These are phyloP conservation scores for Pythium pectinolyticum DNA, from an alignment of 352 stramenopile genomes.

Conservation along the genomic window DNA sequence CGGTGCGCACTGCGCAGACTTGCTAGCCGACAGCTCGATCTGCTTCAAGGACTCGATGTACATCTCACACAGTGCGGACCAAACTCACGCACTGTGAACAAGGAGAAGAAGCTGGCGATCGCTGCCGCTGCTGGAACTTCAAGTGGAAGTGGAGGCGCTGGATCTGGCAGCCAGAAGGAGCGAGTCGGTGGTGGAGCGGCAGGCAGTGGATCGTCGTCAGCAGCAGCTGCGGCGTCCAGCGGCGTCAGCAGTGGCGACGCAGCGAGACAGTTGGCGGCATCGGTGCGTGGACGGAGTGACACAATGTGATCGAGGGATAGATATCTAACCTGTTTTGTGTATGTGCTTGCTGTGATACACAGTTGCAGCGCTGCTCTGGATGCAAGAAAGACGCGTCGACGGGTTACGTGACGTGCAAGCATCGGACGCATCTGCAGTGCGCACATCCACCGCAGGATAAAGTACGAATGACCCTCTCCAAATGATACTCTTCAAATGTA, in stretches of 20 bases:
- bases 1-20: too few species aligned
- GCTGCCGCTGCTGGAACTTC: too few species aligned
- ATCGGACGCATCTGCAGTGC: slow-evolving; percentile 60
- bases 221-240: neutral
- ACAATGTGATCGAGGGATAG: neutral
- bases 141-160: neutral
- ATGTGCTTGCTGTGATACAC: neutral
- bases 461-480: too few species aligned
- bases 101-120: slow-evolving; percentile 52
- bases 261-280: slow-evolving; percentile 24
- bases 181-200: slow-evolving; percentile 24
- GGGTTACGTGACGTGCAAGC: slow-evolving; percentile 50
- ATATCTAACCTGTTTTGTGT: neutral
- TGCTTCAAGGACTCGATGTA: slow-evolving; percentile 78
- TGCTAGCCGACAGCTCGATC: slow-evolving; percentile 75
- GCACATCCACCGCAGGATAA: slow-evolving; percentile 36
- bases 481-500: too few species aligned
- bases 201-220: neutral
- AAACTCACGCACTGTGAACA: slow-evolving; percentile 52
- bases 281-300: slow-evolving; percentile 23
- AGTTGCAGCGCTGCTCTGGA: slow-evolving; percentile 42
- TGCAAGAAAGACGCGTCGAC: slow-evolving; percentile 50
- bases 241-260: slow-evolving; percentile 4
- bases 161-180: slow-evolving; percentile 17
- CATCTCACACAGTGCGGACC: slow-evolving; percentile 65